phyloP scores from a whole-genome alignment of 1,139 yeast species.

The Blastobotrys aristatus region DNA sequence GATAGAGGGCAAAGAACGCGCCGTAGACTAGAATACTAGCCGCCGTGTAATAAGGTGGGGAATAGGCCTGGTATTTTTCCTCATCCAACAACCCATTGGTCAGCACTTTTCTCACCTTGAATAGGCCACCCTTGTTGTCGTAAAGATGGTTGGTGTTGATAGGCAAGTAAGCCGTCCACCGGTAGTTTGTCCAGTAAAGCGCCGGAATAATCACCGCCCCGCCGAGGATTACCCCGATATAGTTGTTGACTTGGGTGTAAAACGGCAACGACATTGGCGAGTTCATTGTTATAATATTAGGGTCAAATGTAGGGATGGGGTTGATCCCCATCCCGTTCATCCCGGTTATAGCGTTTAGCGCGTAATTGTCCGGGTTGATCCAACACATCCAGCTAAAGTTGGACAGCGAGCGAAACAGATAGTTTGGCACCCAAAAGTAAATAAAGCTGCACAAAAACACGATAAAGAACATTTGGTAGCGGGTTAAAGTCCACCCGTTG shows the following conservation, averaged over 20 bases:
- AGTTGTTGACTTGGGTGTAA: slow-evolving; percentile 39
- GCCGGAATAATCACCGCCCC: slow-evolving; percentile 39
- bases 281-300: slow-evolving; percentile 37
- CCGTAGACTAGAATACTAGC: slow-evolving; percentile 53
- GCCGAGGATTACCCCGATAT: slow-evolving; percentile 42
- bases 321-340: slow-evolving; percentile 52
- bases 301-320: slow-evolving; percentile 38
- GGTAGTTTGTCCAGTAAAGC: slow-evolving; percentile 46
- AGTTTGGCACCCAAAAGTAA: slow-evolving; percentile 57
- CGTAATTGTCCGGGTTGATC: slow-evolving; percentile 52
- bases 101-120: slow-evolving; percentile 41
- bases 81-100: slow-evolving; percentile 32
- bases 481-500: slow-evolving; percentile 44
- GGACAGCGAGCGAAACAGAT: slow-evolving; percentile 46
- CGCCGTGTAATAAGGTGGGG: slow-evolving; percentile 57
- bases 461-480: slow-evolving; percentile 44
- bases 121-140: slow-evolving; percentile 44
- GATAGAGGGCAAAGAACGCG: slow-evolving; percentile 49
- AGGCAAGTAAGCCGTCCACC: slow-evolving; percentile 50
- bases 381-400: slow-evolving; percentile 61
- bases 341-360: slow-evolving; percentile 54
- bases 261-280: slow-evolving; percentile 40
- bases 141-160: slow-evolving; percentile 46
- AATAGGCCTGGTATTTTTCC: slow-evolving; percentile 31
- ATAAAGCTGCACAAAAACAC: slow-evolving; percentile 39